These are phyloP conservation scores for Microdochium trichocladiopsis DNA, from an alignment of 2,329 filamentous ascomycete species.

Conservation along the genomic window DNA sequence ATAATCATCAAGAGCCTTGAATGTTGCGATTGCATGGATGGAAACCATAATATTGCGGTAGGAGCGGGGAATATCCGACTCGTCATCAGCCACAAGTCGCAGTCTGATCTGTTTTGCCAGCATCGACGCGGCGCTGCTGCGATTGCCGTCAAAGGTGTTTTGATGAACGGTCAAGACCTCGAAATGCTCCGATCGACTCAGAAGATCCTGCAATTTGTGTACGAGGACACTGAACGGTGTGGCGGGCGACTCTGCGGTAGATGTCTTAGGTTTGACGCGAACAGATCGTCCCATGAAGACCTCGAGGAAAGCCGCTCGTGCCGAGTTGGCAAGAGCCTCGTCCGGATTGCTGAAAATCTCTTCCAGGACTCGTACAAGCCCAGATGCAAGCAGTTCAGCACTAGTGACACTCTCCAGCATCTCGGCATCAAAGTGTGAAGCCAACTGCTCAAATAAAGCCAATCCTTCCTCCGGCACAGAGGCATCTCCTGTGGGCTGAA, in stretches of 20 bases:
- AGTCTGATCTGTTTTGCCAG: conserved; percentile 90
- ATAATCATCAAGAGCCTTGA: conserved; percentile 95
- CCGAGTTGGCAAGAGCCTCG: conserved; percentile 52
- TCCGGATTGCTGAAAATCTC: conserved; percentile 72
- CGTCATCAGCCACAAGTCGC: conserved; percentile 81
- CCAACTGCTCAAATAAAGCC: conserved; percentile 66
- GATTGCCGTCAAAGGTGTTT: conserved; percentile 81
- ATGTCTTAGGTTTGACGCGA: conserved; percentile 57
- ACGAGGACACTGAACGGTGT: conserved; percentile 88
- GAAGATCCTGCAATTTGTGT: conserved; percentile 88
- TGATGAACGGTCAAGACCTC: conserved; percentile 95
- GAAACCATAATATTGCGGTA: conserved; percentile 97
- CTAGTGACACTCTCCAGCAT: conserved; percentile 91
- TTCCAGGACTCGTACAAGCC: conserved; percentile 77
- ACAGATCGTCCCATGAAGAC: conserved; percentile 80
- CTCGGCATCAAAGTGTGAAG: conserved; percentile 81
- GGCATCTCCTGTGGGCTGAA: conserved; percentile 41
- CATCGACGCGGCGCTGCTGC: conserved; percentile 91
- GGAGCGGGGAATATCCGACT: conserved; percentile 78
- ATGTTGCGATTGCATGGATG: conserved; percentile 96
- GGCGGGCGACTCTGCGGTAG: conserved; percentile 59
- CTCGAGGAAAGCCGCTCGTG: conserved; percentile 78
- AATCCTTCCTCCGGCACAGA: conserved; percentile 44
- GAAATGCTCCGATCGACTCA: conserved; percentile 96
- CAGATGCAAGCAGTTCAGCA: conserved; percentile 85